Evolutionary conservation across 257 asterid species (phyloP), one percentile per base, ranked within the genome.

Genomic region (Solanum bulbocastanum): DNA sequence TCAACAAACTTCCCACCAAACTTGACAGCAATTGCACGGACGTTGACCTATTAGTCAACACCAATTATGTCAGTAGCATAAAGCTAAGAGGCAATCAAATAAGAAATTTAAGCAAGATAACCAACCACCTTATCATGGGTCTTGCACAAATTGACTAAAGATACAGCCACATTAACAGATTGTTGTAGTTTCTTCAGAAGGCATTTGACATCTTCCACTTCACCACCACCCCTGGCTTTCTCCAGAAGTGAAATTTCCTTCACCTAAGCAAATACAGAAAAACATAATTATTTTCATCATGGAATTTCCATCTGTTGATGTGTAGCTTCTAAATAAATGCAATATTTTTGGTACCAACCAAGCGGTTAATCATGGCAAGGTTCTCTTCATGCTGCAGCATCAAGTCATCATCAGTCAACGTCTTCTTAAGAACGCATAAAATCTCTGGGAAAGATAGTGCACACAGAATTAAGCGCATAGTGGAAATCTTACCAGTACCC

Each of bases 1-100:
- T 96, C 98, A 23, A 96, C 89, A 92, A 92, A 96, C 93, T 94
- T 96, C 89, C 98, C 98, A 15, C 98, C 97, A 88, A 94, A 94
- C 92, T 94, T 96, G 91, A 96, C 95, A 85, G 98, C 96, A 95
- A 94, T 92, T 81, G 93, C 94, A 83, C 87, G 98, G 91, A 96
- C 90, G 42, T 89, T 93, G 89, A 95, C 97, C 98, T 95, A 87
- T 88, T 83, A 68, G 89, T 65, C 56, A 68, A 86, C 87, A 58
- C 83, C 82, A 84, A 40, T 58, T 56, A 88, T 90, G 88, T 92
- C 83, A 44, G 35, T 12, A 74, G 76, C 79, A 84, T 73, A 40
- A 79, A 27, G 85, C 42, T 46, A 65, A 81, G 30, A 27, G 18
- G 69, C 42, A 49, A 49, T 49, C 12, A 30, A 46, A 16, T 18